Base-by-base conservation (phyloP, 1,284 basidiomycete species). In the Vanrija sp. region DNA sequence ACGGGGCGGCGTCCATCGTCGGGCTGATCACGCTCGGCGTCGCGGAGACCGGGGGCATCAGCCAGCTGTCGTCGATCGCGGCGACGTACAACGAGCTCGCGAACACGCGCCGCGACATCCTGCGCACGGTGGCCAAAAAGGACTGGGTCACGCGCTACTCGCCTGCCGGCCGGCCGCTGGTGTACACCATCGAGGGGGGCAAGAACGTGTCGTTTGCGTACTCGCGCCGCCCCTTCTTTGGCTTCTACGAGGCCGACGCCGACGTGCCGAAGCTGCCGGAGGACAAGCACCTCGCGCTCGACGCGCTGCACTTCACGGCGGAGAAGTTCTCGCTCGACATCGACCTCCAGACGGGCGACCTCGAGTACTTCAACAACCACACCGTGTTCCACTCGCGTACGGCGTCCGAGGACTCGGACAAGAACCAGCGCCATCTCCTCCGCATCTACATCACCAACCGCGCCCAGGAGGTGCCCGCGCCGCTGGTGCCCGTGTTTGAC, bases 361-460 rank as follows among this genome's bases (percentile, higher is more conserved):
- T 67, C 29, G 65, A 67, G 55, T 67, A 61, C 42, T 58, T 65
- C 38, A 65, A 65, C 59, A 67, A 67, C 38, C 39, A 56, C 12
- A 61, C 60, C 19, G 60, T 65, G 10, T 64, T 51, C 51, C 65
- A 67, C 34, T 34, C 34, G 34, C 58, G 61, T 28, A 55, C 56
- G 8, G 44, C 63, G 5, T 62, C 61, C 3, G 54, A 55, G 26
- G 61, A 63, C 48, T 63, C 61, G 1, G 52, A 61, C 7, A 50
- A 47, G 21, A 61, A 63, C 49, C 50, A 53, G 21, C 56, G 64
- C 16, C 64, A 65, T 51, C 49, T 65, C 3, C 43, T 65, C 18
- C 48, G 64, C 21, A 40, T 65, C 23, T 62, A 58, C 57, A 51
- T 63, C 26, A 29, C 55, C 16, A 58, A 65, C 49, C 21, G 54